phyloP scores from a whole-genome alignment of 2,329 filamentous ascomycete species.

The Aspergillus ibericus region DNA sequence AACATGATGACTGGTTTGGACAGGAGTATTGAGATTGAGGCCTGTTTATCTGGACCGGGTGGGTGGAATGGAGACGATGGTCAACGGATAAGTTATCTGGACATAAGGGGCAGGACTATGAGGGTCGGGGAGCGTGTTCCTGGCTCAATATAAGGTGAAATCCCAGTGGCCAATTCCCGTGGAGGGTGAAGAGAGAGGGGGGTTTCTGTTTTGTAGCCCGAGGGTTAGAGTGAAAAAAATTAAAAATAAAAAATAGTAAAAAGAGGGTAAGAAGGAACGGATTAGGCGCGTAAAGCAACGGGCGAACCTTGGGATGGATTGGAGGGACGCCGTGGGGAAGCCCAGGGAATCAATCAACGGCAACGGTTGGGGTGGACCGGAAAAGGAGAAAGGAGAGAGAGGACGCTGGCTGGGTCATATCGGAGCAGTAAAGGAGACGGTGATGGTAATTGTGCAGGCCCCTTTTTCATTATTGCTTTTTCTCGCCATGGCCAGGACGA shows the following conservation, averaged over 20 bases:
- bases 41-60: neutral
- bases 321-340: conserved; percentile 5
- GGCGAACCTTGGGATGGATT: conserved; percentile 3
- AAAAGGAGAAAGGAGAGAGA: conserved; percentile 2
- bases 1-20: conserved; percentile 32
- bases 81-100: neutral
- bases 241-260: neutral
- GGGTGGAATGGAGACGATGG: neutral
- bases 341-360: neutral
- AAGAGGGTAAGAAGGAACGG: conserved; percentile 1
- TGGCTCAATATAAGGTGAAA: conserved; percentile 7
- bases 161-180: conserved; percentile 8
- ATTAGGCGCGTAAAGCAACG: conserved; percentile 4
- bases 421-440: neutral
- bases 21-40: neutral
- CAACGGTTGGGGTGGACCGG: neutral
- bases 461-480: conserved; percentile 15
- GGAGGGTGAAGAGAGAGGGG: neutral
- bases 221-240: conserved; percentile 3
- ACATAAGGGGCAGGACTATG: neutral
- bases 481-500: conserved; percentile 7
- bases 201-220: neutral
- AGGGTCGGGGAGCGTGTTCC: conserved; percentile 3
- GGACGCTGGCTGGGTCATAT: too few species aligned
- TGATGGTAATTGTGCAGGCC: neutral